Percentiles rank a stretch among this genome's conserved stretches.
phyloP scores from a whole-genome alignment of 2,329 filamentous ascomycete genomes.

The Xylariaceae sp. region DNA sequence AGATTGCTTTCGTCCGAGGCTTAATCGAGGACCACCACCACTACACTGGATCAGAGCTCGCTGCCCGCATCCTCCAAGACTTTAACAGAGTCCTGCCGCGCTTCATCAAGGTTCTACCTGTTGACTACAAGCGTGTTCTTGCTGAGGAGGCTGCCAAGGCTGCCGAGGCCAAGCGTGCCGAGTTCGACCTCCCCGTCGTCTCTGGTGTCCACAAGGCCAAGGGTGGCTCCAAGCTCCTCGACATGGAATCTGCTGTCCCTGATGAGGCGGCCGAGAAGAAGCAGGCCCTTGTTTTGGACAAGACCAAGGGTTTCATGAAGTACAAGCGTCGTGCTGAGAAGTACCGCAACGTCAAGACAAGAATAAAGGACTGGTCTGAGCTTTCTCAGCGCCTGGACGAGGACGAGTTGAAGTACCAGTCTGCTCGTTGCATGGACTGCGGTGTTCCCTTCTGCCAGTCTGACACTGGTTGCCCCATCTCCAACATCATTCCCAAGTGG shows the following conservation, averaged over 20 bases:
- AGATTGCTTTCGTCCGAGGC: constrained; percentile 85
- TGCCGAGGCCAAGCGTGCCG: constrained; percentile 75
- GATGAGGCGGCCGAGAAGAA: constrained; percentile 85
- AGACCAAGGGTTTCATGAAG: constrained; percentile 97
- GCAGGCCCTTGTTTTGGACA: constrained; percentile 87
- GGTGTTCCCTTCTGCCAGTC: constrained; percentile 98
- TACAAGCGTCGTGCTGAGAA: constrained; percentile 90
- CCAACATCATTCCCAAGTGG: constrained; percentile 97
- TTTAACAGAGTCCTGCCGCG: constrained; percentile 86
- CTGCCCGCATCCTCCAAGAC: constrained; percentile 88
- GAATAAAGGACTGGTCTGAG: constrained; percentile 91
- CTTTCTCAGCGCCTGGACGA: constrained; percentile 81
- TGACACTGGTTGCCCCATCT: constrained; percentile 91
- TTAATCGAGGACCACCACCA: constrained; percentile 96
- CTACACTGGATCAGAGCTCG: constrained; percentile 93
- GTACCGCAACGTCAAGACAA: constrained; percentile 77
- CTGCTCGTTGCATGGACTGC: constrained; percentile 96
- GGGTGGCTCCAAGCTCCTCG: constrained; percentile 65
- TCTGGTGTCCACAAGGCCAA: constrained; percentile 62
- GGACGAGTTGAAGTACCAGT: constrained; percentile 94
- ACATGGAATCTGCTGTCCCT: constrained; percentile 87
- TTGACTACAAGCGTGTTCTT: constrained; percentile 93
- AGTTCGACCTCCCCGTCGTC: constrained; percentile 74
- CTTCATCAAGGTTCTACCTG: constrained; percentile 89
- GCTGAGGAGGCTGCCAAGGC: constrained; percentile 80